These are phyloP conservation scores for Neurospora pannonica DNA, from an alignment of 495 filamentous ascomycete genomes.

Conservation along the genomic window DNA sequence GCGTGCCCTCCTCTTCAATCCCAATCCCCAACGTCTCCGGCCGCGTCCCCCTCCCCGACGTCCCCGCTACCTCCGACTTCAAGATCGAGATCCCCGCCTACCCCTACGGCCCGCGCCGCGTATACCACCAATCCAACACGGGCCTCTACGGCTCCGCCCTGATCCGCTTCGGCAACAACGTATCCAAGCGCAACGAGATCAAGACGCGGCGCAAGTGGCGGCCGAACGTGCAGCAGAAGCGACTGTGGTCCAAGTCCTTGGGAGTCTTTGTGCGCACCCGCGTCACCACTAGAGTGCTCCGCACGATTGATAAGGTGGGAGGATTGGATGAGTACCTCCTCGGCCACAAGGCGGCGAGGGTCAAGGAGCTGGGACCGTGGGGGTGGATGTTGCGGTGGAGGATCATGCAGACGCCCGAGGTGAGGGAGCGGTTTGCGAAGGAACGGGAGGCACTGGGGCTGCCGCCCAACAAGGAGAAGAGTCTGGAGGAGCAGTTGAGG, in stretches of 20 bases:
- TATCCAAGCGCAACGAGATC: constrained; percentile 63
- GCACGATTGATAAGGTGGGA: constrained; percentile 79
- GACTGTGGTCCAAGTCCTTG: constrained; percentile 61
- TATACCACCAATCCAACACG: constrained; percentile 80
- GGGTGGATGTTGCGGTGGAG: constrained; percentile 68
- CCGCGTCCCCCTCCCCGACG: constrained; percentile 32
- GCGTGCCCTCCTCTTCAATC: constrained; percentile 27
- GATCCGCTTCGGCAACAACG: constrained; percentile 88
- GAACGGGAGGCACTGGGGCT: constrained; percentile 35
- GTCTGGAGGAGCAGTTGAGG: constrained; percentile 40
- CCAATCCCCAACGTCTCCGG: constrained; percentile 31
- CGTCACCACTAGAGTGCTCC: constrained; percentile 65
- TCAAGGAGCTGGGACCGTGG: constrained; percentile 75
- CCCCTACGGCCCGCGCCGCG: constrained; percentile 67
- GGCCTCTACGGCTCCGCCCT: constrained; percentile 72
- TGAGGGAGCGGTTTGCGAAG: constrained; percentile 48
- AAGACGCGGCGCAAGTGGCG: constrained; percentile 83
- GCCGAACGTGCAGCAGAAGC: constrained; percentile 75
- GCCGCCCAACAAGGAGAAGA: constrained; percentile 24
- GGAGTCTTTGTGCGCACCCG: constrained; percentile 57
- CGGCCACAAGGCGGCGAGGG: constrained; percentile 56
- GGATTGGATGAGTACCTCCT: constrained; percentile 88
- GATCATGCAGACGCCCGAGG: constrained; percentile 50
- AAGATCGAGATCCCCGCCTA: constrained; percentile 53
- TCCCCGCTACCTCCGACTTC: constrained; percentile 28